phyloP scores from a whole-genome alignment of 208 protist genomes.

The Crithidia bombi region DNA sequence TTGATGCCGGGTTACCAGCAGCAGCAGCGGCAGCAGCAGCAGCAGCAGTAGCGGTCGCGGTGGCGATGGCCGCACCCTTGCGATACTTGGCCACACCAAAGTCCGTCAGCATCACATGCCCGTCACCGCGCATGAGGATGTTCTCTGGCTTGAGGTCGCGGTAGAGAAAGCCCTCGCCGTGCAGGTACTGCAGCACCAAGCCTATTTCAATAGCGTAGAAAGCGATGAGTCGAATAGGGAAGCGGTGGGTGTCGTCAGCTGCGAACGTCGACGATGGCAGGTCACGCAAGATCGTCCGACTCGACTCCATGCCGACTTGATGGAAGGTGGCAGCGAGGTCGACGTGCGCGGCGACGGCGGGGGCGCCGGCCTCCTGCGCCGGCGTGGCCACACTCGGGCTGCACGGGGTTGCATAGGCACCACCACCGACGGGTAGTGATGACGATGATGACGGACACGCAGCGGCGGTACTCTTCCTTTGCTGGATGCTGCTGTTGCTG shows the following conservation, averaged over 20 bases:
- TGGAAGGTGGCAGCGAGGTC: slow-evolving; percentile 36
- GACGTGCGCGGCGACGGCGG: slow-evolving; percentile 22
- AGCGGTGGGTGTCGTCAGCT: slow-evolving; percentile 47
- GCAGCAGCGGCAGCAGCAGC: not conserved
- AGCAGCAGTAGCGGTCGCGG: not conserved
- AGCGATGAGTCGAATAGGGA: slow-evolving; percentile 78
- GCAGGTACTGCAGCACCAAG: slow-evolving; percentile 89
- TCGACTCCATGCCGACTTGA: slow-evolving; percentile 36
- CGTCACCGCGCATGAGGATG: slow-evolving; percentile 88
- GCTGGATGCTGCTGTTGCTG: not conserved
- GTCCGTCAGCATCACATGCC: slow-evolving; percentile 94
- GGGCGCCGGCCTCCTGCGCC: slow-evolving; percentile 13
- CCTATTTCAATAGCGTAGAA: slow-evolving; percentile 93
- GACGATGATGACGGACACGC: not conserved
- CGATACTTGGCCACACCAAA: slow-evolving; percentile 95
- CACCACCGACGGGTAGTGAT: too few relatives aligned
- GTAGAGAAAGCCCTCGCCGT: slow-evolving; percentile 89
- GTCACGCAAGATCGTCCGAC: slow-evolving; percentile 16
- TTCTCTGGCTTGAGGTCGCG: slow-evolving; percentile 96
- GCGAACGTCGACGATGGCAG: slow-evolving; percentile 32
- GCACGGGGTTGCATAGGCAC: not conserved
- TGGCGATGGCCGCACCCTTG: slow-evolving; percentile 47
- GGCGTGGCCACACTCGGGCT: not conserved
- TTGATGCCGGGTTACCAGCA: not conserved
- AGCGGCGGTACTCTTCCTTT: not conserved